Base-by-base conservation (phyloP, 1,284 basidiomycete species). In the Trichosporon ovoides region DNA sequence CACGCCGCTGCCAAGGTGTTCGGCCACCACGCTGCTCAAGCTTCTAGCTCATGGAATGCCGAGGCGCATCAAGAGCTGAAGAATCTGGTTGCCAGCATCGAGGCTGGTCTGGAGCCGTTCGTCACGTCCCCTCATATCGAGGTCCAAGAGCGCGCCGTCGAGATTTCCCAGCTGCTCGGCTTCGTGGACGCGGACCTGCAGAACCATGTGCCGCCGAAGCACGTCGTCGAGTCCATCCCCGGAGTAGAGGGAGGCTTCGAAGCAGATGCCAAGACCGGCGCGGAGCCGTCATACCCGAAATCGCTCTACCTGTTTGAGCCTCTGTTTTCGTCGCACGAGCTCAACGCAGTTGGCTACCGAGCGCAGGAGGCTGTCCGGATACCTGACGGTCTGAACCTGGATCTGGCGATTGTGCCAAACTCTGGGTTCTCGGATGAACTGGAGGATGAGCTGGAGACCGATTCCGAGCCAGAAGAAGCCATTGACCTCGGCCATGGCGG, bases 101-200 rank as follows among this genome's bases (percentile, higher is more conserved):
- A 84, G 12, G 77, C 76, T 18, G 82, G 84, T 13, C 73, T 89
- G 55, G 71, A 78, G n/a, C 79, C 46, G 81, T 90, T 73, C 65
- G 60, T 66, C 50, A 74, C 79, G 3, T 85, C 81, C 68, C 76
- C 82, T 3, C 83, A 94, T 66, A 85, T 91, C 36, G 94, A 97
- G 71, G 87, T 98, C 13, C 90, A 93, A 76, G 92, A 98, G 76
- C 81, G 95, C 85, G 89, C 91, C 5, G 85, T 88, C 13, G 91
- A 95, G 67, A 81, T 87, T 35, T 72, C 86, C 2, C 87, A 91
- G 68, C 78, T 97, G 3, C 87, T 95, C 67, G 81, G 80, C 1
- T 89, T 97, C 66, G 83, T 96, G 55, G 81, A 85, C 52, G 86
- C 87, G 12, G 92, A 96, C 73, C 77, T 96, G n/a, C 79, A 80